phyloP scores from a whole-genome alignment of 768 basidiomycete species.

The Termitomyces sp. region DNA sequence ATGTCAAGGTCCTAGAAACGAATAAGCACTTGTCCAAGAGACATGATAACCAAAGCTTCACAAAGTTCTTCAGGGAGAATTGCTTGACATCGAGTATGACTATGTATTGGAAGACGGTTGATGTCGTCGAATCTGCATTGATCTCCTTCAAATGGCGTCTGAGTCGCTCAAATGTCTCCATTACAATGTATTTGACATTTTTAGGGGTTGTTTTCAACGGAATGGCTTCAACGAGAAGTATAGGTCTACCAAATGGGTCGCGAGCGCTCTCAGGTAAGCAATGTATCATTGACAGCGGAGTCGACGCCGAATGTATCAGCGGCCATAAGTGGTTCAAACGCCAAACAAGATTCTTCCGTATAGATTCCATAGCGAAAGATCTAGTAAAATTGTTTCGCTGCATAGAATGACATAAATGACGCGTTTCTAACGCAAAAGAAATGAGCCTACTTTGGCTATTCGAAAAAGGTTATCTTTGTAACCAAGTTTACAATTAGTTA shows the following conservation, averaged over 20 bases:
- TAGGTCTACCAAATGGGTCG: slow-evolving; percentile 64
- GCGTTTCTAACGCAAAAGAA: slow-evolving; percentile 5
- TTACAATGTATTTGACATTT: slow-evolving; percentile 33
- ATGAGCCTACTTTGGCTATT: slow-evolving; percentile 49
- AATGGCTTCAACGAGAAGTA: slow-evolving; percentile 47
- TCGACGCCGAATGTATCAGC: slow-evolving; percentile 18
- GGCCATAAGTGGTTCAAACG: slow-evolving; percentile 43
- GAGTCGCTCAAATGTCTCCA: slow-evolving; percentile 51
- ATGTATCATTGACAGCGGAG: slow-evolving; percentile 30
- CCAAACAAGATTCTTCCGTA: slow-evolving; percentile 52
- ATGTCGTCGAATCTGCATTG: slow-evolving; percentile 25
- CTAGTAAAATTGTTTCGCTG: slow-evolving; percentile 66
- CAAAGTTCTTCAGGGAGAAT: slow-evolving; percentile 50
- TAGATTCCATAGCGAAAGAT: slow-evolving; percentile 56
- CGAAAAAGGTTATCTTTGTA: slow-evolving; percentile 52
- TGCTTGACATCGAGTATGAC: slow-evolving; percentile 59
- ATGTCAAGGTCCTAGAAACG: slow-evolving; percentile 49
- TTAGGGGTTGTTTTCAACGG: slow-evolving; percentile 33
- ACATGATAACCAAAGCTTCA: slow-evolving; percentile 21
- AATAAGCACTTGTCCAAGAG: slow-evolving; percentile 5
- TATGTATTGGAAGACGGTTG: slow-evolving; percentile 58
- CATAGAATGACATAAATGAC: slow-evolving; percentile 6
- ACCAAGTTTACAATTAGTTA: slow-evolving; percentile 7
- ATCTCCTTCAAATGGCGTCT: slow-evolving; percentile 49
- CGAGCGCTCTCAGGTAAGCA: slow-evolving; percentile 48